phyloP scores from a whole-genome alignment of 371 early-diverging fungal genomes.

The Umbelopsis sp. region DNA sequence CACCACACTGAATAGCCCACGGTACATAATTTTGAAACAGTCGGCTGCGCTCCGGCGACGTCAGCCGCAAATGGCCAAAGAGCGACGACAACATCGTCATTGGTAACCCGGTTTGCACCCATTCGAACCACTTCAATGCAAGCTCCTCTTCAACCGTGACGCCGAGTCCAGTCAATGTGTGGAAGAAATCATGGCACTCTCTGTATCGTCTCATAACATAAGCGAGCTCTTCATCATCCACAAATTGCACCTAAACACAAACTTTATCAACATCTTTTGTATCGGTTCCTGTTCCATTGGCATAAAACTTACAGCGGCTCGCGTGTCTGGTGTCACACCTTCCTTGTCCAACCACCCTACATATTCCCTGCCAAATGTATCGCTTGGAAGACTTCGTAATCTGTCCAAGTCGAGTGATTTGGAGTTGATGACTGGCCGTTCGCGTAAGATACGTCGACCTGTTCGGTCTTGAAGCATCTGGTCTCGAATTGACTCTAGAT shows the following conservation, averaged over 20 bases:
- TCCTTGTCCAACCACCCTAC: slow-evolving; percentile 77
- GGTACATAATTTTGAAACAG: slow-evolving; percentile 78
- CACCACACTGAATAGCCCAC: slow-evolving; percentile 92
- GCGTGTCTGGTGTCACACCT: slow-evolving; percentile 83
- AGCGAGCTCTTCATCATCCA: slow-evolving; percentile 89
- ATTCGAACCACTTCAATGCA: slow-evolving; percentile 95
- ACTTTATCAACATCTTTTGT: background rate
- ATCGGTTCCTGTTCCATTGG: background rate
- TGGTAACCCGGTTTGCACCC: slow-evolving; percentile 90
- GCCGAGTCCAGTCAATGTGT: slow-evolving; percentile 84
- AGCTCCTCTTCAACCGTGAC: slow-evolving; percentile 91
- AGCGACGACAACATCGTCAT: slow-evolving; percentile 81
- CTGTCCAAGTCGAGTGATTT: slow-evolving; percentile 64
- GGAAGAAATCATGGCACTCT: slow-evolving; percentile 94
- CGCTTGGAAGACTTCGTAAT: slow-evolving; percentile 65
- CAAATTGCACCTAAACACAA: slow-evolving; percentile 70
- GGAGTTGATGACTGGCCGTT: slow-evolving; percentile 77
- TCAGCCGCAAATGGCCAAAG: slow-evolving; percentile 80
- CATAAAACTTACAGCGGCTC: slow-evolving; percentile 68
- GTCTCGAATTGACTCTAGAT: slow-evolving; percentile 70
- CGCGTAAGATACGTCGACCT: slow-evolving; percentile 85
- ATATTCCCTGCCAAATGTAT: slow-evolving; percentile 89
- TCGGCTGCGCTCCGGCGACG: slow-evolving; percentile 59
- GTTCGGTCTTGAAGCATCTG: slow-evolving; percentile 76
- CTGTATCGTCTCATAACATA: slow-evolving; percentile 94